phyloP scores from a whole-genome alignment of 176 grass and related monocot species.

The Lolium perenne region DNA sequence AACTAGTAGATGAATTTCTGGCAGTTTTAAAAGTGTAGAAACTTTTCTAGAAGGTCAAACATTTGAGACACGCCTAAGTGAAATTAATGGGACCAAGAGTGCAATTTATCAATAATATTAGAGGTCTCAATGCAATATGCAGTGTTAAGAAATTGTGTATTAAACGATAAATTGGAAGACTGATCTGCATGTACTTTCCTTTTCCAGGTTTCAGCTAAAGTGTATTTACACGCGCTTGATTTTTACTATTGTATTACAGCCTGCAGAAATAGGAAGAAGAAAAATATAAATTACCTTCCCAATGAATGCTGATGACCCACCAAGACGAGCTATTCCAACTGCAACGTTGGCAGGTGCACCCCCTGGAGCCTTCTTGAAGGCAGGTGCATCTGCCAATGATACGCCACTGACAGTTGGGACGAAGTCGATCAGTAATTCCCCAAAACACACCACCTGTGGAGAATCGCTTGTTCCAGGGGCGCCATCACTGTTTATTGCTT shows the following conservation, averaged over 20 bases:
- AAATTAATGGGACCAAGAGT: not conserved
- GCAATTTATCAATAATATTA: constrained; percentile 11
- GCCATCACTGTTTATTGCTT: constrained; percentile 48
- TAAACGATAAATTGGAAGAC: not conserved
- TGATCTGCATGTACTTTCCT: constrained; percentile 1
- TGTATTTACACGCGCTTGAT: not conserved
- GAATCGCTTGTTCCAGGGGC: constrained; percentile 52
- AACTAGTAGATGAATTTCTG: not conserved
- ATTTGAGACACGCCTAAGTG: not conserved
- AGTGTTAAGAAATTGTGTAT: not conserved
- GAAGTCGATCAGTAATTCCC: constrained; percentile 93
- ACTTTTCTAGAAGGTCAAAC: constrained; percentile 2
- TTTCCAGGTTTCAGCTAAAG: constrained; percentile 1
- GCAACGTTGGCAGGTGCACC: constrained; percentile 96
- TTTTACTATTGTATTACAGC: not conserved
- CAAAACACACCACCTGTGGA: constrained; percentile 84
- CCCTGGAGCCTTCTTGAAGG: constrained; percentile 95
- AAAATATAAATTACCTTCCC: constrained; percentile 70
- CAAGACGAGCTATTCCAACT: constrained; percentile 91
- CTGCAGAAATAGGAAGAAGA: not conserved
- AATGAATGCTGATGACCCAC: constrained; percentile 89
- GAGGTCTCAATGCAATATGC: not conserved
- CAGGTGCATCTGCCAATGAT: constrained; percentile 77
- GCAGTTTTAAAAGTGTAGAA: not conserved
- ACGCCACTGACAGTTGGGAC: constrained; percentile 77